A percentile compares a stretch with the other conserved stretches of the same genome.
Evolutionary conservation across 2,329 filamentous ascomycete genomes (phyloP).

Genomic region (Ceratocystis lukuohia): DNA sequence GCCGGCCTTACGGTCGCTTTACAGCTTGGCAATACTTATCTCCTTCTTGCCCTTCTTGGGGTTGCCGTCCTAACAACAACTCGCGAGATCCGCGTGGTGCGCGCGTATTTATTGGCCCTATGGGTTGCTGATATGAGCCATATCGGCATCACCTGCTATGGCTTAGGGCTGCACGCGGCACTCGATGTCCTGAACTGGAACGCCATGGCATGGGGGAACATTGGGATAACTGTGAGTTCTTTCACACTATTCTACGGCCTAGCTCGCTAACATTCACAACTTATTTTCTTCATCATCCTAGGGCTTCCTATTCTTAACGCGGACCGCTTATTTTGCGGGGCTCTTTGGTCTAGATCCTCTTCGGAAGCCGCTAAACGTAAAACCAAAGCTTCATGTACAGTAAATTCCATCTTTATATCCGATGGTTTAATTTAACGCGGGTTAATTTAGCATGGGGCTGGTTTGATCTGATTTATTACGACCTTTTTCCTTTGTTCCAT

Average conservation of each 20-base stretch:
- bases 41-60: constrained; percentile 50
- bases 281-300: constrained; percentile 22
- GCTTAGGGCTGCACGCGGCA: constrained; percentile 42
- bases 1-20: constrained; percentile 42
- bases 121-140: constrained; percentile 56
- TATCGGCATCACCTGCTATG: constrained; percentile 45
- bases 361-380: not conserved
- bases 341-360: constrained; percentile 37
- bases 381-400: not conserved
- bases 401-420: too few species aligned
- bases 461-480: too few species aligned
- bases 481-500: not conserved
- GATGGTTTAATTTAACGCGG: too few species aligned
- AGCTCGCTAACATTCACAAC: not conserved
- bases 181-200: constrained; percentile 50
- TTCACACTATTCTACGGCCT: not conserved
- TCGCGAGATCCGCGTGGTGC: constrained; percentile 48
- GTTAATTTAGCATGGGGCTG: too few species aligned
- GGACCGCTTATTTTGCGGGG: constrained; percentile 45
- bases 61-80: constrained; percentile 29
- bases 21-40: constrained; percentile 58
- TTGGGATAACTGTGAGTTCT: constrained; percentile 46
- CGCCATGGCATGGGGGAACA: constrained; percentile 58
- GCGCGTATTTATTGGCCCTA: constrained; percentile 52
- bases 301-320: constrained; percentile 42